Conservation (phyloP, 495 filamentous ascomycete species). For the Staphylotrichum tortipilum region DNA sequence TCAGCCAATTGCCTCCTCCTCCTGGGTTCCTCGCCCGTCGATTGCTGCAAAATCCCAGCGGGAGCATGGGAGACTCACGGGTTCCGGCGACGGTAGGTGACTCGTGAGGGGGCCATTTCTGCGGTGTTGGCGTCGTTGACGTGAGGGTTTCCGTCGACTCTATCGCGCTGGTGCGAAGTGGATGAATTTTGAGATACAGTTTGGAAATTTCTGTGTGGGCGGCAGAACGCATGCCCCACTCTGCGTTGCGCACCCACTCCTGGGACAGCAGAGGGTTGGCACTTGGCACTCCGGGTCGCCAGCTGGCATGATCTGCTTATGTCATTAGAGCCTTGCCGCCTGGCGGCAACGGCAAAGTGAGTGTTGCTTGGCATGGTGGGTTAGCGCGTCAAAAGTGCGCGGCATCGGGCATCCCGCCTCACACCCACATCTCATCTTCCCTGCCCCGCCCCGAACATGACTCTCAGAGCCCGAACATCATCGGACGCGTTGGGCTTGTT, state of each 20-base stretch:
- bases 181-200: conserved; percentile 35
- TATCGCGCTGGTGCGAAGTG: conserved; percentile 38
- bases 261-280: conserved; percentile 6
- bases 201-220: conserved; percentile 36
- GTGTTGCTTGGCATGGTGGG: too few species aligned
- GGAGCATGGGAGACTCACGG: conserved; percentile 54
- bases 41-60: not conserved
- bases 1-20: conserved; percentile 14
- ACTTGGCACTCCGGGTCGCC: not conserved
- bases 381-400: too few species aligned
- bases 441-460: too few species aligned
- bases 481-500: too few species aligned
- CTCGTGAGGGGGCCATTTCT: conserved; percentile 51
- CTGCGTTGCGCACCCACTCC: not conserved
- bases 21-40: conserved; percentile 5
- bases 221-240: conserved; percentile 26
- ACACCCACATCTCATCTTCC: too few species aligned
- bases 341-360: not conserved
- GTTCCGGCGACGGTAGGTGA: conserved; percentile 75
- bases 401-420: too few species aligned
- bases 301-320: conserved; percentile 1
- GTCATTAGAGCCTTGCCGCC: not conserved
- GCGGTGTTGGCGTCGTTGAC: conserved; percentile 50
- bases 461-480: not conserved
- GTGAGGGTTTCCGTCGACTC: conserved; percentile 37